Evolutionary conservation across 1,284 basidiomycete species (phyloP).

Genomic region (Cryptococcus sp.): DNA sequence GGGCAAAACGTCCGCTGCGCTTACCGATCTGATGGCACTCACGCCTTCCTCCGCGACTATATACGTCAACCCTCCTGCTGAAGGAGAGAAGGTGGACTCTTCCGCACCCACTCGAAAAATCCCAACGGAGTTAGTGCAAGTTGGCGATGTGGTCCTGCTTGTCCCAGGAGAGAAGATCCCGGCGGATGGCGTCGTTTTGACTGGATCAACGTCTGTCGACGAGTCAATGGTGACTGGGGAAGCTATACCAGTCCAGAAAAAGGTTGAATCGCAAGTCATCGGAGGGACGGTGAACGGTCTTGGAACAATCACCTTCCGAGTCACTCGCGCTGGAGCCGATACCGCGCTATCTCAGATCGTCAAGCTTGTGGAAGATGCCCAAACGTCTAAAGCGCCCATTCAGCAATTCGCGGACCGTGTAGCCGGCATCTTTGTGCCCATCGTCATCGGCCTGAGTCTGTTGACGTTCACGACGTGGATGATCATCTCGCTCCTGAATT

Average conservation of each 20-base stretch:
- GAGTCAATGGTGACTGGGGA: slow-evolving; percentile 98
- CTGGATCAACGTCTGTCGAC: slow-evolving; percentile 84
- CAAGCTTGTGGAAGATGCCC: slow-evolving; percentile 93
- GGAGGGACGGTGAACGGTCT: slow-evolving; percentile 96
- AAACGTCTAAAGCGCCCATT: slow-evolving; percentile 96
- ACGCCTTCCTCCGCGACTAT: slow-evolving; percentile 94
- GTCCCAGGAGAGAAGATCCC: slow-evolving; percentile 96
- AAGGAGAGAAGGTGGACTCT: slow-evolving; percentile 57
- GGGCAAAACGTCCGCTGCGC: slow-evolving; percentile 92
- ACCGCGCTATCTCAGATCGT: slow-evolving; percentile 96
- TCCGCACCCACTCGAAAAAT: slow-evolving; percentile 81
- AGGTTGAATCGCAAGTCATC: slow-evolving; percentile 78
- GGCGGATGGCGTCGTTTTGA: slow-evolving; percentile 87
- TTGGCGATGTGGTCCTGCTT: slow-evolving; percentile 90
- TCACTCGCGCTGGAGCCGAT: slow-evolving; percentile 93
- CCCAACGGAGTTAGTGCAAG: slow-evolving; percentile 90
- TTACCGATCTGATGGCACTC: slow-evolving; percentile 94
- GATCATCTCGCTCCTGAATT: slow-evolving; percentile 66
- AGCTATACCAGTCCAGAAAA: slow-evolving; percentile 85
- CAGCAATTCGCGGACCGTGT: slow-evolving; percentile 95
- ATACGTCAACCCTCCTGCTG: slow-evolving; percentile 62
- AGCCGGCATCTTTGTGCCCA: slow-evolving; percentile 93
- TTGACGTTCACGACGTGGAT: slow-evolving; percentile 88
- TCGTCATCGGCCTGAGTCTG: slow-evolving; percentile 78
- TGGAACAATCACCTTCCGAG: slow-evolving; percentile 92